phyloP scores from a whole-genome alignment of 1,284 basidiomycete genomes.

The Boletus mariae region DNA sequence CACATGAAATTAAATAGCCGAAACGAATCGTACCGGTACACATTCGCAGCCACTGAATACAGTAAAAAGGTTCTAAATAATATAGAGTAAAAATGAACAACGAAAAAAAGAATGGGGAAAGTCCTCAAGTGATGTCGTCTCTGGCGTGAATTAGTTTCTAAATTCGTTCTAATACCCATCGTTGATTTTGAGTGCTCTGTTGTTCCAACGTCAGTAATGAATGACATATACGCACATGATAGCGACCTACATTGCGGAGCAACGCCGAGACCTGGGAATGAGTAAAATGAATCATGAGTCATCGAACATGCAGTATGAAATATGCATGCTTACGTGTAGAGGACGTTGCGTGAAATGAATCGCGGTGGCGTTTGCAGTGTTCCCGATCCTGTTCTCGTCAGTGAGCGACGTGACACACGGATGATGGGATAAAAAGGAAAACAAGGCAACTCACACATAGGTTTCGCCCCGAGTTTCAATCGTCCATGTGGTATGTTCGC shows the following conservation, averaged over 20 bases:
- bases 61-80: neutral
- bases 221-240: neutral
- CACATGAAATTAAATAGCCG: neutral
- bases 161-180: slow-evolving; percentile 1
- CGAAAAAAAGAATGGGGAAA: neutral
- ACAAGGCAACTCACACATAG: neutral
- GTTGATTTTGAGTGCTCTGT: slow-evolving; percentile 2
- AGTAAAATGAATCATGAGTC: neutral
- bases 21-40: neutral
- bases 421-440: neutral
- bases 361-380: neutral
- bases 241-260: neutral
- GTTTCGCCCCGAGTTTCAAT: slow-evolving; percentile 1
- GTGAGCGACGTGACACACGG: neutral
- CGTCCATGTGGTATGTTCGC: neutral
- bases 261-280: neutral
- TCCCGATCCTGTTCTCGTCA: neutral
- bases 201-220: neutral
- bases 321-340: neutral
- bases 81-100: neutral
- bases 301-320: neutral
- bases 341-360: slow-evolving; percentile 2
- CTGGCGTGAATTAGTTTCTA: neutral
- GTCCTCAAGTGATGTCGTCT: neutral
- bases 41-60: neutral